Conservation (phyloP, 495 filamentous ascomycete species). For the Bacidia rubella region DNA sequence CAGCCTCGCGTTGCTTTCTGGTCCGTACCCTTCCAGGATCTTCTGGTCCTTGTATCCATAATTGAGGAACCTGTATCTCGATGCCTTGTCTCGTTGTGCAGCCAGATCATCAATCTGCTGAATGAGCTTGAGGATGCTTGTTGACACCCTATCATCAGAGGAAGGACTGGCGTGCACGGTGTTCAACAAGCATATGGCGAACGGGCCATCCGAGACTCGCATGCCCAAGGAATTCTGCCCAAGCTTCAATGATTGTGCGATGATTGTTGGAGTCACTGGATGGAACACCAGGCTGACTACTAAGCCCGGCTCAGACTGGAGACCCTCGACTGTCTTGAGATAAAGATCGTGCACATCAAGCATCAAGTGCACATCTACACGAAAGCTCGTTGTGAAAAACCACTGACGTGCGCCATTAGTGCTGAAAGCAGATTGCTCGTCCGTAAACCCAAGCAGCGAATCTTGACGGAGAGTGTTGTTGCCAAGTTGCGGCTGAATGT, state of each 20-base stretch:
- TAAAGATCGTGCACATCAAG: not conserved
- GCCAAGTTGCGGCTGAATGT: conserved; percentile 12
- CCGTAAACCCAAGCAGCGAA: conserved; percentile 21
- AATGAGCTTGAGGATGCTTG: not conserved
- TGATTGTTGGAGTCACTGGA: conserved; percentile 1
- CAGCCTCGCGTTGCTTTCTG: not conserved
- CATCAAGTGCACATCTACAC: not conserved
- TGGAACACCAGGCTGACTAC: not conserved
- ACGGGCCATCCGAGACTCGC: not conserved
- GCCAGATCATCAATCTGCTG: not conserved
- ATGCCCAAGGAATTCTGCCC: not conserved
- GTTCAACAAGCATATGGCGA: not conserved
- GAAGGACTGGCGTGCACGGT: not conserved
- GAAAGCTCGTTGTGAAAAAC: not conserved
- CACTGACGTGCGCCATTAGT: not conserved
- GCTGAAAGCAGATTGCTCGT: conserved; percentile 11
- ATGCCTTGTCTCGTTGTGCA: not conserved
- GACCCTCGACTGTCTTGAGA: not conserved
- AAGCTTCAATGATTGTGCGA: not conserved
- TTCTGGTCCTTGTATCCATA: not conserved
- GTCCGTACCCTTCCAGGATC: not conserved
- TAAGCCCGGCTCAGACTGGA: not conserved
- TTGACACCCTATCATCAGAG: not conserved
- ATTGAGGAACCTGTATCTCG: not conserved
- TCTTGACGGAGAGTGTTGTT: conserved; percentile 18